Percentiles rank a stretch among this genome's conserved stretches.
These are phyloP conservation scores for Fomitopsis schrenkii DNA, from an alignment of 1,284 basidiomycete genomes.

Conservation along the genomic window DNA sequence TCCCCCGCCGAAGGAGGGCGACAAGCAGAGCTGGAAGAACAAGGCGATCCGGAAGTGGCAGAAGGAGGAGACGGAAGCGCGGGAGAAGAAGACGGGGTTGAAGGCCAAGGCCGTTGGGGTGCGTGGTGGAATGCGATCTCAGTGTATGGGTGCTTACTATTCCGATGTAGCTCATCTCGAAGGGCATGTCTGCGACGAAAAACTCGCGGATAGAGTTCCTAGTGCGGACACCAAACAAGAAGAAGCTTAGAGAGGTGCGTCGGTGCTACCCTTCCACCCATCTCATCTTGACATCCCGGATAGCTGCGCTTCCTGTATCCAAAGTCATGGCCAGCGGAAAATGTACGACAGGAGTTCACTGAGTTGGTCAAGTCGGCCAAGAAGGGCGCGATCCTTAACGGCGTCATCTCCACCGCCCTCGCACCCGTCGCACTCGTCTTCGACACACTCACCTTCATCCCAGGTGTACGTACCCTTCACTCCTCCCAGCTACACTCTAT, in stretches of 20 bases:
- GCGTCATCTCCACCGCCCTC: slow-evolving; percentile 5
- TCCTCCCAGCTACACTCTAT: background rate
- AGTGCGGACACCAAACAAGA: slow-evolving; percentile 7
- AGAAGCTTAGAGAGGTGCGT: slow-evolving; percentile 6
- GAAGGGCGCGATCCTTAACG: slow-evolving; percentile 8
- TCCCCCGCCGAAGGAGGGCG: slow-evolving; percentile 1
- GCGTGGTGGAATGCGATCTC: background rate
- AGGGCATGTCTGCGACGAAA: slow-evolving; percentile 7
- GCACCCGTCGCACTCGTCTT: slow-evolving; percentile 7
- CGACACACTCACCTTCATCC: slow-evolving; percentile 7
- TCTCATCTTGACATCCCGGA: background rate
- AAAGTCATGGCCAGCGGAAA: slow-evolving; percentile 1
- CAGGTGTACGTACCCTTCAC: slow-evolving; percentile 1
- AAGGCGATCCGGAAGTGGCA: slow-evolving; percentile 9
- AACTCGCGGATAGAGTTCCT: slow-evolving; percentile 8
- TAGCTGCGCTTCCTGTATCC: slow-evolving; percentile 7
- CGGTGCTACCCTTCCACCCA: background rate
- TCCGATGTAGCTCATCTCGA: slow-evolving; percentile 1
- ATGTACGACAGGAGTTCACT: slow-evolving; percentile 5
- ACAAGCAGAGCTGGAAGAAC: slow-evolving; percentile 4
- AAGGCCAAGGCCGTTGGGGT: slow-evolving; percentile 6
- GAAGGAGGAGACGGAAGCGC: slow-evolving; percentile 6
- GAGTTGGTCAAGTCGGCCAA: slow-evolving; percentile 6
- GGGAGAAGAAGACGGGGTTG: slow-evolving; percentile 5
- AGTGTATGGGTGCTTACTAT: background rate